Evolutionary conservation across 2,329 filamentous ascomycete species (phyloP).

Genomic region (Claviceps maximensis): DNA sequence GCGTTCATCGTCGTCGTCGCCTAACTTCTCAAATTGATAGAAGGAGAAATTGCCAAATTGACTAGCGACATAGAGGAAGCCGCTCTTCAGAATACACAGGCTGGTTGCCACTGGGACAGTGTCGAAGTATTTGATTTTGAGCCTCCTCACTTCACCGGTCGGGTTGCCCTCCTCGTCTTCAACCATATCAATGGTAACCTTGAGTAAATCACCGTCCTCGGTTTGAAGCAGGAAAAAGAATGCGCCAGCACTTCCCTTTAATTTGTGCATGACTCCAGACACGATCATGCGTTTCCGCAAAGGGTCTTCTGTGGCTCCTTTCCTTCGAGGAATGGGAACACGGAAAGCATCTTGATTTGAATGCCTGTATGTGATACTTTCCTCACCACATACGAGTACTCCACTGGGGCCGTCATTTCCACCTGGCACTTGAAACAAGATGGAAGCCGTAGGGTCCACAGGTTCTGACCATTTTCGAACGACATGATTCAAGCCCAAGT

Average conservation of each 20-base stretch:
- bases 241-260: conserved; percentile 66
- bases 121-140: conserved; percentile 97
- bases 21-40: conserved; percentile 94
- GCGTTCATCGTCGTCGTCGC: conserved; percentile 82
- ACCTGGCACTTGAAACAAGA: conserved; percentile 90
- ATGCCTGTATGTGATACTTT: conserved; percentile 93
- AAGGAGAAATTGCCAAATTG: conserved; percentile 90
- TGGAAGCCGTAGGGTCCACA: conserved; percentile 77
- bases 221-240: conserved; percentile 97
- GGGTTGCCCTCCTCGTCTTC: conserved; percentile 66
- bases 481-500: conserved; percentile 92
- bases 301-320: conserved; percentile 82
- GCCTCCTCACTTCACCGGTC: conserved; percentile 65
- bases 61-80: conserved; percentile 83
- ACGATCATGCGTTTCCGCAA: conserved; percentile 79
- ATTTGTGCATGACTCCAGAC: conserved; percentile 91
- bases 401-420: conserved; percentile 89
- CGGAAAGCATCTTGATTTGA: conserved; percentile 85
- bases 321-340: conserved; percentile 75
- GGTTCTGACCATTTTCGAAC: conserved; percentile 92
- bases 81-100: conserved; percentile 87
- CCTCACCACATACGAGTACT: conserved; percentile 86
- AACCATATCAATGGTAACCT: conserved; percentile 83
- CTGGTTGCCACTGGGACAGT: conserved; percentile 81
- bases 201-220: conserved; percentile 97